phyloP scores from a whole-genome alignment of 1,284 basidiomycete genomes.

The Fomes fomentarius region DNA sequence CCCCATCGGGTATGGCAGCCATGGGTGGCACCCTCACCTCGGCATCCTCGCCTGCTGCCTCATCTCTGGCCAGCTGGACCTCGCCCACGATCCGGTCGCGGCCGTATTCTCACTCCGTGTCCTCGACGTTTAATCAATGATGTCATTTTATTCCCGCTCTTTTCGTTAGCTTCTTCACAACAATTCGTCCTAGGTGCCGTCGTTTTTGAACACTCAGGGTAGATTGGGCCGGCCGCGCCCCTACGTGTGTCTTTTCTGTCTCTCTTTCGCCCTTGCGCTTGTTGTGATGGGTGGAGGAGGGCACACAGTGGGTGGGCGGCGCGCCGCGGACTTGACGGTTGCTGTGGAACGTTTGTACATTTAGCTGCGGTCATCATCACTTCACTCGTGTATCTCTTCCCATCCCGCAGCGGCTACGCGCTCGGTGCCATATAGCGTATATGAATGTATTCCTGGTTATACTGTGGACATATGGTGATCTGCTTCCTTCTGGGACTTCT shows the following conservation, averaged over 20 bases:
- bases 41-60: slow-evolving; percentile 8
- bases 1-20: slow-evolving; percentile 17
- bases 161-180: background rate
- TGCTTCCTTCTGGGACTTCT: too few species aligned
- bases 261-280: background rate
- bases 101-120: slow-evolving; percentile 13
- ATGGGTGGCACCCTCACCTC: slow-evolving; percentile 15
- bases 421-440: too few species aligned
- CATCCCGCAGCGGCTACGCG: too few species aligned
- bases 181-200: background rate
- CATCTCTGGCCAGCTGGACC: slow-evolving; percentile 19
- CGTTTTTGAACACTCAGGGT: slow-evolving; percentile 1
- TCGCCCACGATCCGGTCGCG: slow-evolving; percentile 19
- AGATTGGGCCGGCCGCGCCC: slow-evolving; percentile 5
- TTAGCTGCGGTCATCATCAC: slow-evolving; percentile 10
- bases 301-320: background rate
- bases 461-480: background rate
- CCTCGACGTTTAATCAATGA: slow-evolving; percentile 11
- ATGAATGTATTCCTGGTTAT: background rate
- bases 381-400: slow-evolving; percentile 14
- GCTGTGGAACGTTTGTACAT: slow-evolving; percentile 21
- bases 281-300: background rate
- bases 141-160: background rate
- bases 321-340: slow-evolving; percentile 11
- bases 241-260: background rate